Evolutionary conservation across 495 filamentous ascomycete species (phyloP), one percentile per base, ranked within the genome.

Genomic region (Diplogelasinospora grovesii): DNA sequence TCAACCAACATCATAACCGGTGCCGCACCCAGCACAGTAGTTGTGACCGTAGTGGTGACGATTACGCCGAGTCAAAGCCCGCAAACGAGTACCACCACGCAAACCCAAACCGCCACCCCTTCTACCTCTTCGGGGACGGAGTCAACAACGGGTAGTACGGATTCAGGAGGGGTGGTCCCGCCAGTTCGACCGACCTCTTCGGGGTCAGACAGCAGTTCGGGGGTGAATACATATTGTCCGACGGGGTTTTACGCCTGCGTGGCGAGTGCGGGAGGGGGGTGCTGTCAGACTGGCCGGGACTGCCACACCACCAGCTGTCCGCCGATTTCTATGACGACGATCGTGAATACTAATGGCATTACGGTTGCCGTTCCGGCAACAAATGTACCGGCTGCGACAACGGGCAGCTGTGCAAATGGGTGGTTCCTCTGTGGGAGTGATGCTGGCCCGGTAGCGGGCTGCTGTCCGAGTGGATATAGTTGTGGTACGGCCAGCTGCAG

Each of bases 271-370:
- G 69, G 63, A 18, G 75, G 73, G 13, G 77, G 77, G 3, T 82
- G 78, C 56, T 81, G 79, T 61, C 83, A 80, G 18, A 85, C 85
- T 5, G 89, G 86, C 1, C 76, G 89, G 21, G 70, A 93, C 60
- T 96, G 90, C 61, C 79, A 63, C 22, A 71, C 65, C 1, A 70
- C 64, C 0, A 64, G 61, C 31, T 75, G 72, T 32, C 83, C 85
- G 0, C 59, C 74, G 0, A 60, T 64, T 0, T 41, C 67, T 69
- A 67, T 45, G 31, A 81, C 82, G 7, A 84, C 82, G 2, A 67
- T 82, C 5, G 60, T 87, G 14, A 46, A 53, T 16, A 73, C 63
- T n/a, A 68, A 75, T 40, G 82, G 79, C 1, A 67, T 75, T 8
- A 92, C 86, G 0, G 68, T 94, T 38, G 79, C 80, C 0, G 79